phyloP scores from a whole-genome alignment of 352 stramenopile genomes.

The Pilasporangium apinafurcum region DNA sequence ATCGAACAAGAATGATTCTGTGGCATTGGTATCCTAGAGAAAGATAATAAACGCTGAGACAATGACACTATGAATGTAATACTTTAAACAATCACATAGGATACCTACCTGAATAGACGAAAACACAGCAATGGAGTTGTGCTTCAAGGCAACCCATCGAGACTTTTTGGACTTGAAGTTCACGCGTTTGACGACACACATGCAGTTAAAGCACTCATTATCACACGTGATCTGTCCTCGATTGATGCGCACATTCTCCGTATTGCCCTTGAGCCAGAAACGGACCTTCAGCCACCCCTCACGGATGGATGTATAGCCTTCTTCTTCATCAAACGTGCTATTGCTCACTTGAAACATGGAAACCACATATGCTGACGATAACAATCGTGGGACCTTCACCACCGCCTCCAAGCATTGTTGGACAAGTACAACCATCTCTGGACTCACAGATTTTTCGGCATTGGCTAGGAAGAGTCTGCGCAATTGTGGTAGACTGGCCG shows the following conservation, averaged over 20 bases:
- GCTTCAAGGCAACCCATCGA: conserved; percentile 80
- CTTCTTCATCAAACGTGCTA: conserved; percentile 80
- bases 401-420: conserved; percentile 70
- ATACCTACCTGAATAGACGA: conserved; percentile 46
- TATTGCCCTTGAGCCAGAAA: conserved; percentile 81
- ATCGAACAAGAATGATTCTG: conserved; percentile 76
- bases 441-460: conserved; percentile 58
- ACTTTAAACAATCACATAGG: neutral
- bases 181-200: conserved; percentile 83
- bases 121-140: conserved; percentile 75
- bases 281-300: conserved; percentile 82
- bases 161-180: conserved; percentile 79
- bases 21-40: conserved; percentile 36
- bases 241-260: conserved; percentile 83
- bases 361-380: conserved; percentile 63
- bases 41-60: neutral
- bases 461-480: conserved; percentile 79
- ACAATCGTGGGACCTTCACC: conserved; percentile 50
- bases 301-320: conserved; percentile 67
- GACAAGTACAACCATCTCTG: conserved; percentile 74
- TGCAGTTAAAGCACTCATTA: conserved; percentile 88
- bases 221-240: conserved; percentile 67
- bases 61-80: neutral
- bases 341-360: conserved; percentile 82
- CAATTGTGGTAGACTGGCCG: conserved; percentile 57